Conservation (phyloP, 768 basidiomycete genomes). For the Neoboletus brunneissimus region DNA sequence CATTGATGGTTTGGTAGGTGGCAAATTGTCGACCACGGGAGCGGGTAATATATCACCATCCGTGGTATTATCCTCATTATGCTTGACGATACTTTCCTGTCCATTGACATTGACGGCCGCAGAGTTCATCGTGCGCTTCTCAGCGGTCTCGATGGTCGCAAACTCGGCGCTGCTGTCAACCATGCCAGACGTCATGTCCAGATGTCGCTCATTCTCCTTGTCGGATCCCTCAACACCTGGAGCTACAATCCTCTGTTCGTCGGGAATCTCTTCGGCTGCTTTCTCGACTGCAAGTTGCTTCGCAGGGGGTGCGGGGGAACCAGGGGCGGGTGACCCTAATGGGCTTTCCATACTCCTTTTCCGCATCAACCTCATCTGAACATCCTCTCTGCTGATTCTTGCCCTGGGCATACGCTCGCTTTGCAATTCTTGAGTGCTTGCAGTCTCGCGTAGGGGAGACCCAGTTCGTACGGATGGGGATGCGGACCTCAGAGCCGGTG, state of each 20-base stretch:
- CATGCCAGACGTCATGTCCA: slow-evolving; percentile 37
- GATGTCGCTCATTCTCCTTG: slow-evolving; percentile 34
- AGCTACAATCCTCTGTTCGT: background rate
- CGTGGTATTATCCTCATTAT: background rate
- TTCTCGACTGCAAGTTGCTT: background rate
- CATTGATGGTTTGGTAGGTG: background rate
- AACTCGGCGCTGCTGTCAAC: slow-evolving; percentile 45
- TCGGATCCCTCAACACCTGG: slow-evolving; percentile 6
- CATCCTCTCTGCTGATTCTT: slow-evolving; percentile 53
- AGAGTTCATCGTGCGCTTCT: slow-evolving; percentile 37
- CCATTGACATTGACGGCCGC: background rate
- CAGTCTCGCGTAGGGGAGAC: slow-evolving; percentile 28
- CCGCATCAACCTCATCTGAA: slow-evolving; percentile 47
- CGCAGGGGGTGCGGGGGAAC: slow-evolving; percentile 6
- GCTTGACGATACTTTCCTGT: background rate
- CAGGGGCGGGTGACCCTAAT: slow-evolving; percentile 20
- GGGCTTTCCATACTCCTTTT: slow-evolving; percentile 46
- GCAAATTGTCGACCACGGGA: background rate
- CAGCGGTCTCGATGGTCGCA: slow-evolving; percentile 48
- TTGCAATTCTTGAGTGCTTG: slow-evolving; percentile 22
- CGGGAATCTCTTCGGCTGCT: background rate
- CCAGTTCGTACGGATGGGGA: slow-evolving; percentile 25
- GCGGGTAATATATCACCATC: background rate
- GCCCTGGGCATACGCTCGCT: slow-evolving; percentile 30
- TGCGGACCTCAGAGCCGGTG: slow-evolving; percentile 17